Base-by-base conservation (phyloP, 148 eudicot species). In the Drosera capensis region DNA sequence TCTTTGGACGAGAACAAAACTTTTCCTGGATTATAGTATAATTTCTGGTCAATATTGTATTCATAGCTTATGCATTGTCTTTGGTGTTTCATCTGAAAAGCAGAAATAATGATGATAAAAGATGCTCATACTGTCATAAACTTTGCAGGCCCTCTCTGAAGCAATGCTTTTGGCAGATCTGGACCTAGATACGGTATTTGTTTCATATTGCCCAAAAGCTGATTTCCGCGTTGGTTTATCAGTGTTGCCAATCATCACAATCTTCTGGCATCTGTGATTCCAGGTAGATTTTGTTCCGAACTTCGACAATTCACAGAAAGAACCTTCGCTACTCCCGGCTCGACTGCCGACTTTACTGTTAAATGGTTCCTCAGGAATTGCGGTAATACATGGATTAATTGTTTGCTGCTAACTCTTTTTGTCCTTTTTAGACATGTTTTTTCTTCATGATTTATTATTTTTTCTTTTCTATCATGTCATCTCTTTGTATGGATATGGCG, bases 361-460 rank as follows among this genome's bases (percentile, higher is more conserved):
- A 70, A 84, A 84, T 67, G 97, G 97, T 31, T 68, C 97, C 46
- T 90, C 95, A 40, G 97, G 97, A 52, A 90, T 90, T 52, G 97
- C 97, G 77, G 97, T 90, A 57, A 71, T 34, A 45, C 52, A 39
- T 43, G 49, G n/a, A n/a, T n/a, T n/a, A n/a, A n/a, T n/a, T 48
- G 8, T 46, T 18, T 57, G 1, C 11, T 63, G n/a, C 7, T 17
- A 48, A 36, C 14, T 24, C n/a, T 41, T 9, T 14, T 12, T 31
- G 22, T 2, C 19, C 16, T 12, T 46, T n/a, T 35, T 16, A 25
- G 25, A 14, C 22, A 51, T 28, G 24, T 40, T 15, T 14, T 43
- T 40, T n/a, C 16, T 20, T 28, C 54, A 13, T 5, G 7, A 12
- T 25, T 14, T 40, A 45, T 35, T 25, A 7, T 23, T 34, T 40